Evolutionary conservation across 2,329 filamentous ascomycete genomes (phyloP).

Genomic region (Trichoderma polysporum): DNA sequence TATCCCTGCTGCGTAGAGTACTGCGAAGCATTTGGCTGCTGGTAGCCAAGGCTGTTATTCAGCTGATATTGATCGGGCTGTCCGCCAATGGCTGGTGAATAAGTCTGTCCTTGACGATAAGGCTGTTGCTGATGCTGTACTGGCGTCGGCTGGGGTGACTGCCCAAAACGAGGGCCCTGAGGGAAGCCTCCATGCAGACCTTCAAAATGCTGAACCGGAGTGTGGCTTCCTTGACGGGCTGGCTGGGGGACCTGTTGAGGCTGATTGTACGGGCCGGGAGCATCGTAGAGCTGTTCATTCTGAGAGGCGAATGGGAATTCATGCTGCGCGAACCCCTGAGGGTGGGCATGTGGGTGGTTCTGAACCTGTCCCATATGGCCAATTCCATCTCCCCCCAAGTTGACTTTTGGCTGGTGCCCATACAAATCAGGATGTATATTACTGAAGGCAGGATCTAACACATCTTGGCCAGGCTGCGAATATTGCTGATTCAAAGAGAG

Average conservation of each 20-base stretch:
- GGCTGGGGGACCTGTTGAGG: constrained; percentile 37
- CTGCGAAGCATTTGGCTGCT: constrained; percentile 20
- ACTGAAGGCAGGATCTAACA: constrained; percentile 39
- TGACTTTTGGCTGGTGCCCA: constrained; percentile 36
- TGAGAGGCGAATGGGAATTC: constrained; percentile 37
- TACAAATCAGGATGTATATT: constrained; percentile 41
- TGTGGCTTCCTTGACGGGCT: constrained; percentile 35
- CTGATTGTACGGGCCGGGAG: constrained; percentile 34
- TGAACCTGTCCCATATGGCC: constrained; percentile 33
- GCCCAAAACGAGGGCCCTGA: constrained; percentile 30
- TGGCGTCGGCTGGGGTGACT: constrained; percentile 33
- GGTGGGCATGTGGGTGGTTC: constrained; percentile 32
- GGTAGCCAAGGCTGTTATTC: constrained; percentile 20
- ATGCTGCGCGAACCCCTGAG: constrained; percentile 36
- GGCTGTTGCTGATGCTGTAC: constrained; percentile 33
- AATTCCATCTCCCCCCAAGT: constrained; percentile 25
- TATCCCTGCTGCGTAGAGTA: constrained; percentile 19
- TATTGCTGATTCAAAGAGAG: constrained; percentile 38
- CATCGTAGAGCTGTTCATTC: constrained; percentile 35
- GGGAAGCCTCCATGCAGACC: constrained; percentile 32
- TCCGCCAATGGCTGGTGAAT: constrained; percentile 30
- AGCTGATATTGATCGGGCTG: constrained; percentile 27
- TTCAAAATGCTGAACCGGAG: constrained; percentile 33
- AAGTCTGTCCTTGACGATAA: constrained; percentile 28
- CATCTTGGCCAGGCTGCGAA: constrained; percentile 33